Evolutionary conservation across 2,329 filamentous ascomycete genomes (phyloP), one percentile per base, ranked within the genome.

Genomic region (Stemphylium vesicarium): DNA sequence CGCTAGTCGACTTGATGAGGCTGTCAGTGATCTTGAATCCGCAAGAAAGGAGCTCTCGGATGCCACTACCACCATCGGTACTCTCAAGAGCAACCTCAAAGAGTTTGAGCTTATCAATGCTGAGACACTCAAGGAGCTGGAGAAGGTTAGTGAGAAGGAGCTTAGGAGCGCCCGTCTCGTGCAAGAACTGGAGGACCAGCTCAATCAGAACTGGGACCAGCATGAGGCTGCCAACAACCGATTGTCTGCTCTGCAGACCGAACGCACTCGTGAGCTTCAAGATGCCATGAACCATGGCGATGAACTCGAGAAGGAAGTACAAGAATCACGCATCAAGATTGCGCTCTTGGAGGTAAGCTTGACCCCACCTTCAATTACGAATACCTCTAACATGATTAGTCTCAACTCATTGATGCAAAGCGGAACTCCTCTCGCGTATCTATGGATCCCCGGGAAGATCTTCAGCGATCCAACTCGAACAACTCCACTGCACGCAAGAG

Each of bases 161-260:
- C 88, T 92, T 80, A 97, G 96, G 83, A 96, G 95, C 75, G 90
- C 91, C 37, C 87, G 92, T 18, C 82, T 99, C 11, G 91, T 99
- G 8, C 92, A 98, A 74, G 94, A 99, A 77, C 87, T 99, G 4
- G 95, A 99, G 77, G 94, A 98, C 68, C 95, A 99, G 76, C 86
- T 99, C 49, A 93, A 94, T 71, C 91, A 85, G 73, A 97, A 95
- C 78, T 99, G 92, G 76, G 95, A 99, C 70, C 91, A 96, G 73
- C 92, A 94, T 56, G 91, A 97, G 71, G 81, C 86, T 56, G 88
- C 88, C 11, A 92, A 86, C 75, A 96, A 96, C 78, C 88, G 94
- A 49, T 80, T 98, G 48, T 97, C 93, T 47, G 88, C 90, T 56
- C 74, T 82, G 49, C 79, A 82, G 56, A 75, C 72, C 2, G 80